A percentile compares a stretch with the other conserved stretches of the same genome.
phyloP scores from a whole-genome alignment of 192 early-diverging fungal species.

The Backusella macrospora region DNA sequence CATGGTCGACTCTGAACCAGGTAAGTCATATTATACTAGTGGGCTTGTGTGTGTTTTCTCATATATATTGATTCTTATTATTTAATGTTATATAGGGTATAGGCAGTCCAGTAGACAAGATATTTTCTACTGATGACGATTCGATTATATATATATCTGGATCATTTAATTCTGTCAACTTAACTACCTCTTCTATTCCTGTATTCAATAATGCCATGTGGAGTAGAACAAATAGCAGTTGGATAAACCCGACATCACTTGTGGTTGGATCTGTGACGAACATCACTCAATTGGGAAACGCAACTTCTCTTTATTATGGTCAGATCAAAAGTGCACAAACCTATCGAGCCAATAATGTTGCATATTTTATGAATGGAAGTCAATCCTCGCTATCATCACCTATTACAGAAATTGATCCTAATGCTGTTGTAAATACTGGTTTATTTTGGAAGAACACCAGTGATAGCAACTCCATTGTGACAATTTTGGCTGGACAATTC shows the following conservation, averaged over 20 bases:
- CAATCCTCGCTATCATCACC: background rate
- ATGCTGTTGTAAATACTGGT: slow-evolving; percentile 51
- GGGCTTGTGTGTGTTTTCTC: background rate
- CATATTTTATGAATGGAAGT: slow-evolving; percentile 4
- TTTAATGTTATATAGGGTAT: slow-evolving; percentile 16
- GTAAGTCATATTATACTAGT: background rate
- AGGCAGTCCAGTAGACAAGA: slow-evolving; percentile 19
- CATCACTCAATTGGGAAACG: background rate
- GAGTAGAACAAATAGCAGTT: background rate
- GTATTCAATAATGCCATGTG: slow-evolving; percentile 2
- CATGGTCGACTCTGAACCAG: background rate
- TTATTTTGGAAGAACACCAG: slow-evolving; percentile 56
- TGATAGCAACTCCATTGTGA: slow-evolving; percentile 1
- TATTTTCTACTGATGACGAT: background rate
- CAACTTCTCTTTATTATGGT: slow-evolving; percentile 21
- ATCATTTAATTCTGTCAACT: background rate
- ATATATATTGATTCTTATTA: background rate
- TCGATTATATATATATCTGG: background rate
- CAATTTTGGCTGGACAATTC: slow-evolving; percentile 60
- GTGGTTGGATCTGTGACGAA: slow-evolving; percentile 7
- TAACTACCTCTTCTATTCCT: background rate
- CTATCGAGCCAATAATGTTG: slow-evolving; percentile 9
- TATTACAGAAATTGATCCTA: background rate
- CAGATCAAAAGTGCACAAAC: slow-evolving; percentile 27
- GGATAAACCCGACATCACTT: background rate